Percentiles rank a stretch among this genome's conserved stretches.
Conservation (phyloP, 2,329 filamentous ascomycete species). For the Harringtonia lauricola region DNA sequence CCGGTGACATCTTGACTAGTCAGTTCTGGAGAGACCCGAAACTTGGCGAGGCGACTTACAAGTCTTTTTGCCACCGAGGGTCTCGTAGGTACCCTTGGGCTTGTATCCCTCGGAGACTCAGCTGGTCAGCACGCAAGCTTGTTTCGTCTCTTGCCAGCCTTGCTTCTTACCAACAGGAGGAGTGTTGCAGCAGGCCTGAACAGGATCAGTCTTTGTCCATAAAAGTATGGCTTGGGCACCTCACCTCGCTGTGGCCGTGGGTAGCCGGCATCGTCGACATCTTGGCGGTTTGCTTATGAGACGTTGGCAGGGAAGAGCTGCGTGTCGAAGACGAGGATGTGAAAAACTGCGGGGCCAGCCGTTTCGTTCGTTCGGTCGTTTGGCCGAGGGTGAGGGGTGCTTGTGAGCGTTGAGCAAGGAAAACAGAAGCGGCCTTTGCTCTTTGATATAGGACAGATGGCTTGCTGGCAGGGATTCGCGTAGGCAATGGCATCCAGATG, state of each 20-base stretch:
- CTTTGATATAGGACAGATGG: too few species aligned
- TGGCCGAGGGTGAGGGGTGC: too few species aligned
- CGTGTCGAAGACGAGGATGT: too few species aligned
- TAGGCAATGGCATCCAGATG: too few species aligned
- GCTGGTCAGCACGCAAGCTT: too few species aligned
- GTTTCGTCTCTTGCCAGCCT: neutral
- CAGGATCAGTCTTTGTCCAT: neutral
- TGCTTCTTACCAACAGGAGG: slow-evolving; percentile 26
- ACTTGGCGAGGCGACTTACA: too few species aligned
- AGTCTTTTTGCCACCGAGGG: slow-evolving; percentile 31
- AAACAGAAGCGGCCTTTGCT: too few species aligned
- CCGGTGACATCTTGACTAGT: slow-evolving; percentile 36
- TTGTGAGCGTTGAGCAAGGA: too few species aligned
- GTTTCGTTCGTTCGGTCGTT: too few species aligned
- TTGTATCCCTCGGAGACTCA: slow-evolving; percentile 29
- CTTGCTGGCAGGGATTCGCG: too few species aligned
- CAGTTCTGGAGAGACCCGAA: too few species aligned
- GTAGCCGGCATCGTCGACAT: slow-evolving; percentile 23
- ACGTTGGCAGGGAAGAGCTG: neutral
- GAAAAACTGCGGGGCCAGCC: too few species aligned
- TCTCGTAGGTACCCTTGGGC: slow-evolving; percentile 33
- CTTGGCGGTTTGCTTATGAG: slow-evolving; percentile 12
- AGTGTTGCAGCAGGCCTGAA: slow-evolving; percentile 28
- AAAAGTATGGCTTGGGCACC: neutral
- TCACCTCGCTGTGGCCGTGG: slow-evolving; percentile 25